Evolutionary conservation across 768 basidiomycete species (phyloP), one percentile per base, ranked within the genome.

Genomic region (Amanita polypyramis): DNA sequence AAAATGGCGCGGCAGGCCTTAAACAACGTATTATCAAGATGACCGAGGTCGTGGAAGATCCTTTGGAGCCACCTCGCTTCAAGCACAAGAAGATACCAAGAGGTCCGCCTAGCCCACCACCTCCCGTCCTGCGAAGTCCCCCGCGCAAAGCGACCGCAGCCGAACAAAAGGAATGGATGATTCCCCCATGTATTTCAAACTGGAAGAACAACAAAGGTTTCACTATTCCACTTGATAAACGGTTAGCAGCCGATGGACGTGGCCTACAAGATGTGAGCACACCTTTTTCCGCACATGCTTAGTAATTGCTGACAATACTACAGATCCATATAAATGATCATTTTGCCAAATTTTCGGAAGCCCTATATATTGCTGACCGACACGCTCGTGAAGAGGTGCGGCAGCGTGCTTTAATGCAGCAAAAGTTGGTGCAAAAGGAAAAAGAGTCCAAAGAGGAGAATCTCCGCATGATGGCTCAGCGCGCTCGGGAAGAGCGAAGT

Each of bases 161-260:
- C 47, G 96, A 99, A 61, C 95, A 97, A 69, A 99, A 98, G 68
- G 96, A 98, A 59, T 98, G 96, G 96, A 96, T 97, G 93, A 97
- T 99, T 49, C 96, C 96, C 14, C 96, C 96, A 14, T 98, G 95
- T 64, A 97, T 99, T 51, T 95, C 91, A 21, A 99, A 99, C 67
- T 99, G 96, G 96, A 99, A 99, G 72, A 99, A 99, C 73, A 97
- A 98, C 80, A 99, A 98, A 68, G 96, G 96, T 76, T 99, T 94
- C 64, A 98, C 96, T 1, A 97, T 98, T 58, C 95, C 96, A 32
- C 75, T 98, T 29, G 96, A 98, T 62, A 98, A 99, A 69, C 88
- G 95, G 54, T 71, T 99, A 45, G 96, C 96, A 33, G 95, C 96
- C 3, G 96, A 98, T 64, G 95, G 95, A n/a, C 78, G 95, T 56